phyloP scores from a whole-genome alignment of 768 basidiomycete species.

The Mycena floridula region DNA sequence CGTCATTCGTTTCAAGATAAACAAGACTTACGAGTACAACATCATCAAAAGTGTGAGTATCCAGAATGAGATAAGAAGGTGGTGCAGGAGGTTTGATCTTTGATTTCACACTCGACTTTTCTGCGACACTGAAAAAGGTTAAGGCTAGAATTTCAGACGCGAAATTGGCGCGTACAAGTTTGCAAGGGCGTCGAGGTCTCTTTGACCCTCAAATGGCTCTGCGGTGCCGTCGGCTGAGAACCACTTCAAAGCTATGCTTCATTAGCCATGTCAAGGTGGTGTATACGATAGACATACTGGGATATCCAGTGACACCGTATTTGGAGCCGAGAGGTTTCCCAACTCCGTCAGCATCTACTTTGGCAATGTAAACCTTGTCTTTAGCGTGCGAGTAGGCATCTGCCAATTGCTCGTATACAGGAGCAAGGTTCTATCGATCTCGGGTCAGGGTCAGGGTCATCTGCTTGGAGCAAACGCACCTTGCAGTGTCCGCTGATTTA shows the following conservation, averaged over 20 bases:
- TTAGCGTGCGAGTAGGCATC: slow-evolving; percentile 77
- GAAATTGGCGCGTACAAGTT: slow-evolving; percentile 51
- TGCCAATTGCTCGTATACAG: slow-evolving; percentile 81
- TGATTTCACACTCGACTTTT: slow-evolving; percentile 78
- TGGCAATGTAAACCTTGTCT: slow-evolving; percentile 83
- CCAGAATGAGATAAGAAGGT: slow-evolving; percentile 60
- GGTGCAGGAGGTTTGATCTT: slow-evolving; percentile 82
- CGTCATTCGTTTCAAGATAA: background rate
- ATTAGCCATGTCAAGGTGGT: slow-evolving; percentile 1
- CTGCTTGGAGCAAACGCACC: slow-evolving; percentile 31
- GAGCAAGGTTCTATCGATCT: slow-evolving; percentile 71
- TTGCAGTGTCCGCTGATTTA: slow-evolving; percentile 76
- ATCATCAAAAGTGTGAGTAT: slow-evolving; percentile 67
- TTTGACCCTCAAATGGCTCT: slow-evolving; percentile 68
- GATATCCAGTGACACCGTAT: slow-evolving; percentile 80
- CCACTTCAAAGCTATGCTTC: slow-evolving; percentile 77
- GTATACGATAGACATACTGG: slow-evolving; percentile 53
- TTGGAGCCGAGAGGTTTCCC: slow-evolving; percentile 72
- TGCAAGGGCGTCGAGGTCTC: slow-evolving; percentile 74
- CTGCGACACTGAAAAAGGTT: slow-evolving; percentile 47
- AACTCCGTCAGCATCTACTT: slow-evolving; percentile 87
- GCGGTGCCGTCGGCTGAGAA: slow-evolving; percentile 66
- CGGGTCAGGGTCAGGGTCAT: background rate
- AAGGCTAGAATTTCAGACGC: background rate
- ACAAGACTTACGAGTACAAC: slow-evolving; percentile 53